Evolutionary conservation across 805 yeast species (phyloP).

Genomic region (Candida methanosorbosa): DNA sequence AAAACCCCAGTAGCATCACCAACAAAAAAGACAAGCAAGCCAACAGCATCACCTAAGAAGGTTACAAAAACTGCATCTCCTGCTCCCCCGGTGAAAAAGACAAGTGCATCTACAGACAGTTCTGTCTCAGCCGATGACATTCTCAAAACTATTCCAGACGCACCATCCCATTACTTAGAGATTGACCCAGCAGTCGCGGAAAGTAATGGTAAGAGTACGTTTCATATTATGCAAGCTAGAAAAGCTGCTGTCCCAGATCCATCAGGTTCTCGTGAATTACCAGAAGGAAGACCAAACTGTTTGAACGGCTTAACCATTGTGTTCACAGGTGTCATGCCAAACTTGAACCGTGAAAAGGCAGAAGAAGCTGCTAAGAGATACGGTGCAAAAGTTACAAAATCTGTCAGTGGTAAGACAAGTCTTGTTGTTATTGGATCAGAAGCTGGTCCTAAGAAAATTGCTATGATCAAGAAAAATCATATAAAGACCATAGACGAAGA

Average conservation of each 20-base stretch:
- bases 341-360: constrained; percentile 65
- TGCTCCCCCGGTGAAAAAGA: not conserved
- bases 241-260: constrained; percentile 25
- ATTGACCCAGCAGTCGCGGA: constrained; percentile 38
- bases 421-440: constrained; percentile 89
- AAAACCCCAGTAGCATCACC: too few species aligned
- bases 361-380: constrained; percentile 72
- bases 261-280: constrained; percentile 41
- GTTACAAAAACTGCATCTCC: not conserved
- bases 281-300: constrained; percentile 82
- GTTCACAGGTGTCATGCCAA: constrained; percentile 85
- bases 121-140: constrained; percentile 54
- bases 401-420: constrained; percentile 79
- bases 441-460: constrained; percentile 94
- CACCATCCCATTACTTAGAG: constrained; percentile 36
- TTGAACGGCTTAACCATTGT: constrained; percentile 84
- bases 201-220: constrained; percentile 40
- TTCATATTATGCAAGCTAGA: constrained; percentile 47
- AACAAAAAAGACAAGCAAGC: not conserved
- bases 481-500: constrained; percentile 81
- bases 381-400: constrained; percentile 86
- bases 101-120: not conserved
- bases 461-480: constrained; percentile 61
- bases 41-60: not conserved
- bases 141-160: constrained; percentile 63